phyloP scores from a whole-genome alignment of 192 early-diverging fungal genomes.

The Gorgonomyces haynaldii region DNA sequence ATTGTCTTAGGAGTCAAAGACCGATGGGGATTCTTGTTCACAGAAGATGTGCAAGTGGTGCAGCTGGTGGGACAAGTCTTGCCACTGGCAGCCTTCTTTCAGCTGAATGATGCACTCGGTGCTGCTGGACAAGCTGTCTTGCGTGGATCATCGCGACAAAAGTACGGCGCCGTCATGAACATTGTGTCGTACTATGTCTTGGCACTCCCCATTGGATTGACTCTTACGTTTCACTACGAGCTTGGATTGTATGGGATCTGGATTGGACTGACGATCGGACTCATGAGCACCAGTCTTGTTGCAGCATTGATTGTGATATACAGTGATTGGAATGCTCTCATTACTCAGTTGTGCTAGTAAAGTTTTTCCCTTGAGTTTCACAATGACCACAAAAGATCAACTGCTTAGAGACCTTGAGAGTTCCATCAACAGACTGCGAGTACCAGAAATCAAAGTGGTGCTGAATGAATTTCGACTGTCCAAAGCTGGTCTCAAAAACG shows the following conservation, averaged over 20 bases:
- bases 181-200: conserved; percentile 49
- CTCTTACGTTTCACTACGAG: conserved; percentile 16
- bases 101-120: conserved; percentile 32
- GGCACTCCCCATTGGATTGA: conserved; percentile 50
- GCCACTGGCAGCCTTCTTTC: conserved; percentile 66
- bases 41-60: conserved; percentile 56
- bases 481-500: no score
- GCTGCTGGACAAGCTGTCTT: conserved; percentile 45
- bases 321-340: no score
- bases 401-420: no score
- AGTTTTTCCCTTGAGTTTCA: no score
- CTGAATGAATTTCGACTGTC: no score
- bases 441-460: no score
- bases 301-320: no score
- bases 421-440: no score
- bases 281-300: conserved; percentile 3
- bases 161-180: conserved; percentile 41
- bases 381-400: no score
- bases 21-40: conserved; percentile 53
- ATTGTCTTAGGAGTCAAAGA: conserved; percentile 37
- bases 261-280: conserved; percentile 28
- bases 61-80: conserved; percentile 57
- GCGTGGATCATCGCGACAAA: conserved; percentile 64
- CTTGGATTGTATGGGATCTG: conserved; percentile 25
- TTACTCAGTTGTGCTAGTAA: no score